Evolutionary conservation across 371 early-diverging fungal species (phyloP).

Genomic region (Actinomortierella ambigua): DNA sequence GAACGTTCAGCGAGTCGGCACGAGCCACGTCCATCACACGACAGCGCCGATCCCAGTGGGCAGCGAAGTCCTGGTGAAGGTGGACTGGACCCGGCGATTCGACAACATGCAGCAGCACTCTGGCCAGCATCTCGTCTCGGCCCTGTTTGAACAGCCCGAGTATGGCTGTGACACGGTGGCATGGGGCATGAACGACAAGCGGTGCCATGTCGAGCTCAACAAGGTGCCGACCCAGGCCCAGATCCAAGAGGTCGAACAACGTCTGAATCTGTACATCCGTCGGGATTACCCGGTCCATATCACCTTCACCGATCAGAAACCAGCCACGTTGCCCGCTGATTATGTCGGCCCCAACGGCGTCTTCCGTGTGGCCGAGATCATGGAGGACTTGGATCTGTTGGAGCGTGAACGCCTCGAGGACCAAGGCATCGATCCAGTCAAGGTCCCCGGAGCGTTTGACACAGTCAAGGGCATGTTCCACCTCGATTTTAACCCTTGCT

Average conservation of each 20-base stretch:
- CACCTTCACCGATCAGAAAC: constrained; percentile 51
- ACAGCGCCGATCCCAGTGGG: constrained; percentile 57
- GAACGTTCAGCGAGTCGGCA: constrained; percentile 63
- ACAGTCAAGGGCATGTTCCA: constrained; percentile 26
- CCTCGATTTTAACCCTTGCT: constrained; percentile 78
- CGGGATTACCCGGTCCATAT: constrained; percentile 53
- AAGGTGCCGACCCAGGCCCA: constrained; percentile 51
- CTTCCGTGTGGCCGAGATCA: constrained; percentile 66
- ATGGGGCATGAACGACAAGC: constrained; percentile 71
- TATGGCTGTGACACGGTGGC: constrained; percentile 62
- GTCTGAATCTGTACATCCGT: constrained; percentile 64
- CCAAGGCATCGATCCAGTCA: constrained; percentile 11
- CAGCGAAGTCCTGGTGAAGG: constrained; percentile 52
- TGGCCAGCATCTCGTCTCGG: constrained; percentile 79
- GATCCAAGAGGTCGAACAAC: constrained; percentile 55
- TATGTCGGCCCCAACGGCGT: constrained; percentile 62
- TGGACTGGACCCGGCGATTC: constrained; percentile 77
- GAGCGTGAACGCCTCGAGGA: constrained; percentile 16
- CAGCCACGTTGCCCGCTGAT: constrained; percentile 64
- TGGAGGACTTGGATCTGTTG: constrained; percentile 40
- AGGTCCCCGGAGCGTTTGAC: not conserved
- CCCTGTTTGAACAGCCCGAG: constrained; percentile 68
- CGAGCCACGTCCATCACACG: constrained; percentile 69
- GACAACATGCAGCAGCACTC: constrained; percentile 85
- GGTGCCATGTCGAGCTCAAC: constrained; percentile 65